These are phyloP conservation scores for Hericium erinaceus DNA, from an alignment of 768 basidiomycete species.

Conservation along the genomic window DNA sequence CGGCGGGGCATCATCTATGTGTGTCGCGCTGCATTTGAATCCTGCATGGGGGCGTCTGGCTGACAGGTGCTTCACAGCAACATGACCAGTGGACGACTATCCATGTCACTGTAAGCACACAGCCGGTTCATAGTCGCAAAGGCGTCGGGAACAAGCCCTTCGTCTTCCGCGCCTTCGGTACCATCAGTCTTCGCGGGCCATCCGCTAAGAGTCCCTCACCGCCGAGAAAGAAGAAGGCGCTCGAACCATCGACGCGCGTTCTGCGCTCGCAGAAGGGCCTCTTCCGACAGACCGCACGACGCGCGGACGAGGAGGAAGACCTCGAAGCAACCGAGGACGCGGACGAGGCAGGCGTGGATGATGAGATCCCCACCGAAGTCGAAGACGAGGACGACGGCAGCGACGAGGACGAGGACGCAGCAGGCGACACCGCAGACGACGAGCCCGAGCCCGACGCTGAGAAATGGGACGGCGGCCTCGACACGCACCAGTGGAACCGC, in stretches of 20 bases:
- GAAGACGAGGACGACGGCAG: conserved; percentile 6
- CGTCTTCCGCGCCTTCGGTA: conserved; percentile 40
- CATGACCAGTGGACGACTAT: conserved; percentile 43
- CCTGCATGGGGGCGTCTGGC: neutral
- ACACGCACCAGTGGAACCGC: conserved; percentile 21
- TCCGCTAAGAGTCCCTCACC: conserved; percentile 3
- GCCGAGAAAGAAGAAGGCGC: neutral
- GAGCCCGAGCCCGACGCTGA: conserved; percentile 5
- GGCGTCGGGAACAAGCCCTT: conserved; percentile 54
- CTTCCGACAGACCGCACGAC: too few relatives aligned
- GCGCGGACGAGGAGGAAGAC: neutral
- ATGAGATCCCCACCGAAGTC: neutral
- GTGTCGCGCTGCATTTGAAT: conserved; percentile 18
- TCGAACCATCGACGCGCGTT: neutral
- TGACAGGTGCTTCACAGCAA: conserved; percentile 28
- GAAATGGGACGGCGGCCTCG: conserved; percentile 12
- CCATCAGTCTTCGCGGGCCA: neutral
- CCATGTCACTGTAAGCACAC: conserved; percentile 55
- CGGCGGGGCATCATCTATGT: conserved; percentile 54
- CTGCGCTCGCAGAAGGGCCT: neutral
- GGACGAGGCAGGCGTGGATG: neutral
- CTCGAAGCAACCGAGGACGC: neutral
- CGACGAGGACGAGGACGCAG: too few relatives aligned
- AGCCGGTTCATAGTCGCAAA: conserved; percentile 40
- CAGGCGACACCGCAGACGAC: too few relatives aligned